Conservation (phyloP, 148 eudicot genomes). For the Talinum fruticosum region DNA sequence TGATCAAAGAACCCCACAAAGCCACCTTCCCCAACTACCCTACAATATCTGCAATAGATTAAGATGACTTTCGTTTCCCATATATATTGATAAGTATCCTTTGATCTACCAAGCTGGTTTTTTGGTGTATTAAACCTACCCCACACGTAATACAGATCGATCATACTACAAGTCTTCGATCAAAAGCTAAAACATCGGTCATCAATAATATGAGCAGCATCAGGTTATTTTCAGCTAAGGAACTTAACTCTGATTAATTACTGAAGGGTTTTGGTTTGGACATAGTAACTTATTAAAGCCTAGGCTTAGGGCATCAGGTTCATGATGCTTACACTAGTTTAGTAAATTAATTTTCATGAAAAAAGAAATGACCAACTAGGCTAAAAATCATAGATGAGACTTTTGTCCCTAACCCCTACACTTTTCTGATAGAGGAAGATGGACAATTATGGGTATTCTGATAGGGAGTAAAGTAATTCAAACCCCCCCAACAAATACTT, state of each 20-base stretch:
- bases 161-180: neutral
- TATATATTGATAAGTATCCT: neutral
- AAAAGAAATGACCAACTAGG: neutral
- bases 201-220: neutral
- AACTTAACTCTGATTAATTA: neutral
- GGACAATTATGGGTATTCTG: neutral
- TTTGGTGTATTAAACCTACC: neutral
- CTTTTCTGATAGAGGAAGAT: neutral
- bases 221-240: neutral
- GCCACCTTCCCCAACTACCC: constrained; percentile 24
- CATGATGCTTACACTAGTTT: neutral
- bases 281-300: neutral
- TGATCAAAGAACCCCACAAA: neutral
- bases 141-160: constrained; percentile 2
- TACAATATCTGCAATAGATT: constrained; percentile 13
- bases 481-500: too few relatives aligned
- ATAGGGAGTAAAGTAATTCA: neutral
- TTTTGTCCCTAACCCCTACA: neutral
- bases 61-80: neutral
- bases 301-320: neutral
- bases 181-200: neutral
- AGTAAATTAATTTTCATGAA: neutral
- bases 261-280: neutral
- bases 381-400: neutral
- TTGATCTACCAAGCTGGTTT: neutral